Percentiles rank a stretch among this genome's conserved stretches.
Conservation (phyloP, 1,284 basidiomycete species). For the Melampsora larici-populina region DNA sequence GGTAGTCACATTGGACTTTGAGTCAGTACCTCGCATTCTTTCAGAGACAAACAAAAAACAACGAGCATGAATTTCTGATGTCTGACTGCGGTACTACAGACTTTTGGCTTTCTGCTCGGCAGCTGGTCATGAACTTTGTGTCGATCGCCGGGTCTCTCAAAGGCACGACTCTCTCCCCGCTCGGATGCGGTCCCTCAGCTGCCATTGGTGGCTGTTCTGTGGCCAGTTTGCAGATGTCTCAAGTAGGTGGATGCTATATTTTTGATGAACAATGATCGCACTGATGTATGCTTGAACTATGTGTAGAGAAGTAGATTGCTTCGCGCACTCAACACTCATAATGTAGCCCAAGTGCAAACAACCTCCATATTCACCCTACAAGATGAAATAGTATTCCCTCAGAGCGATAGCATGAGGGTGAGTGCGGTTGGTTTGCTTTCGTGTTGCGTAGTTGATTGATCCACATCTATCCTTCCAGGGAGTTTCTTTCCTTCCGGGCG, state of each 20-base stretch:
- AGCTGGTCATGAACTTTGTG: slow-evolving; percentile 15
- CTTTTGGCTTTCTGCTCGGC: slow-evolving; percentile 33
- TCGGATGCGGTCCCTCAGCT: not conserved
- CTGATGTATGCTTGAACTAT: not conserved
- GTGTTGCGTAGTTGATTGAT: not conserved
- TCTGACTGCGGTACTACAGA: not conserved
- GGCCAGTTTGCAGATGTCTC: slow-evolving; percentile 14
- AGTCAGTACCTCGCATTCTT: slow-evolving; percentile 8
- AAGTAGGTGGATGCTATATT: not conserved
- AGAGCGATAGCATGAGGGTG: slow-evolving; percentile 12
- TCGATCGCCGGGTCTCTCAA: slow-evolving; percentile 12
- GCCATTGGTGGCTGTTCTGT: slow-evolving; percentile 6
- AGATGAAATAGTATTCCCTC: slow-evolving; percentile 45
- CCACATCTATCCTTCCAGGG: slow-evolving; percentile 1
- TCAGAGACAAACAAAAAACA: not conserved
- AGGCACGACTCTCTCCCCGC: slow-evolving; percentile 2
- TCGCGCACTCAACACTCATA: slow-evolving; percentile 7
- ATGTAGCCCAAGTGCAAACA: slow-evolving; percentile 40
- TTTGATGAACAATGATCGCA: not conserved
- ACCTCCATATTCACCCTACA: slow-evolving; percentile 43
- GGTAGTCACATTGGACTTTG: slow-evolving; percentile 31
- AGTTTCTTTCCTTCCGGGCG: slow-evolving; percentile 17
- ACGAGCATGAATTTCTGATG: not conserved
- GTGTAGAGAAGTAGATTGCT: not conserved
- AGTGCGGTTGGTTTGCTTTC: not conserved